Evolutionary conservation across 345 rosid species (phyloP), one percentile per base, ranked within the genome.

Genomic region (Sapria himalayana): DNA sequence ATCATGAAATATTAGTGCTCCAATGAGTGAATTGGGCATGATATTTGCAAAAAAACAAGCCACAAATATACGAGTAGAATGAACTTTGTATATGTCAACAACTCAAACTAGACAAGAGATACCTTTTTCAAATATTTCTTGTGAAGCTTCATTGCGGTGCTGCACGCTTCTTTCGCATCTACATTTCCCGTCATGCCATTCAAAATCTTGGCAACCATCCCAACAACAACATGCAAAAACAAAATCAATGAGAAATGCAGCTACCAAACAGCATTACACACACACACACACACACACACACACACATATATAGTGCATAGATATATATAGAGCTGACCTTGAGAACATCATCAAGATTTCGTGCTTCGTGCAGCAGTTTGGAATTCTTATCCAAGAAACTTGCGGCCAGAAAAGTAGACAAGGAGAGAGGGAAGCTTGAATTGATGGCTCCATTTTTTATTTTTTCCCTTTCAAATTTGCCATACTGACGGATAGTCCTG

Each of bases 341-440:
- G 51, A 89, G 81, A 41, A 89, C 93, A 24, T 89, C 98, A 38
- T 89, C 98, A 5, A 89, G 69, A 57, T 94, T 93, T 2, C 85
- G 73, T 51, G 98, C 98, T 67, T 89, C 93, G 1, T 60, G 63
- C 65, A 68, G 54, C 35, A 89, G 71, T 68, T 50, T 75, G 22
- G 93, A 50, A 63, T 94, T 82, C 70, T 77, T 79, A 55, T 89
- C 98, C 61, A 89, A 61, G 57, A 89, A 93, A 55, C 91, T 82
- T 43, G 98, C 98, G 45, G 82, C 98, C 49, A 89, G 81, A 67
- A 89, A 89, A 35, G 82, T 65, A 8, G 98, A 74, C 43, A 89
- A 82, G 41, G 98, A 94, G 18, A 89, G 73, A 2, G 98, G 86
- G 8, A 75, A 76, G 39, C 74, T 84, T 1, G 73, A 33, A 38